These are phyloP conservation scores for Cadophora malorum DNA, from an alignment of 2,329 filamentous ascomycete genomes.

Conservation along the genomic window DNA sequence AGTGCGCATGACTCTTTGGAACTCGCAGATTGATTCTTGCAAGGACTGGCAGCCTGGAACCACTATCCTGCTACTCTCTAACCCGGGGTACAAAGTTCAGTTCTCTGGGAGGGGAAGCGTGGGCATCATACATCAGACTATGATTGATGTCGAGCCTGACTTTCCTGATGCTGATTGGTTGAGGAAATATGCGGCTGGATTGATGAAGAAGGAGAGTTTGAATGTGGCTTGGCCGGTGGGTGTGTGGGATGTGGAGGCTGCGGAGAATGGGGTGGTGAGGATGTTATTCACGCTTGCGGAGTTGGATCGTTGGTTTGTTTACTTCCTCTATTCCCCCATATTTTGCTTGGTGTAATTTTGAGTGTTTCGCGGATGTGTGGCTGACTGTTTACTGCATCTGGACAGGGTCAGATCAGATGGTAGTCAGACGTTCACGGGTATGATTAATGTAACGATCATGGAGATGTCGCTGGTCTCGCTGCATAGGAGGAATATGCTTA, in stretches of 20 bases:
- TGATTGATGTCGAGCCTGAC: constrained; percentile 62
- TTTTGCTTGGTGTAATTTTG: background rate
- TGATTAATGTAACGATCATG: constrained; percentile 43
- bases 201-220: constrained; percentile 57
- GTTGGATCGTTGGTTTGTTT: constrained; percentile 49
- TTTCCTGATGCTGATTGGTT: constrained; percentile 61
- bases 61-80: constrained; percentile 57
- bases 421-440: constrained; percentile 49
- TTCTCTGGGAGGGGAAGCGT: constrained; percentile 40
- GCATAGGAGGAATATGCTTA: constrained; percentile 46
- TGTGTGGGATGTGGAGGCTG: constrained; percentile 48
- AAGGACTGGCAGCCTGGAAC: constrained; percentile 53
- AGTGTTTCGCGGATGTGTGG: background rate
- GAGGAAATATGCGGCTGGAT: constrained; percentile 53
- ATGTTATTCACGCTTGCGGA: constrained; percentile 52
- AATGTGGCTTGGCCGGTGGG: constrained; percentile 55
- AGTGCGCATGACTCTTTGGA: constrained; percentile 61
- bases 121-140: constrained; percentile 50
- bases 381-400: background rate
- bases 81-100: constrained; percentile 41
- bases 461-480: constrained; percentile 40
- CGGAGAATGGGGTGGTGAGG: constrained; percentile 45
- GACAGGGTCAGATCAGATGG: constrained; percentile 45
- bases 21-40: constrained; percentile 53
- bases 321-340: background rate